These are phyloP conservation scores for Ophiostoma australiae DNA, from an alignment of 2,329 filamentous ascomycete genomes.

Conservation along the genomic window DNA sequence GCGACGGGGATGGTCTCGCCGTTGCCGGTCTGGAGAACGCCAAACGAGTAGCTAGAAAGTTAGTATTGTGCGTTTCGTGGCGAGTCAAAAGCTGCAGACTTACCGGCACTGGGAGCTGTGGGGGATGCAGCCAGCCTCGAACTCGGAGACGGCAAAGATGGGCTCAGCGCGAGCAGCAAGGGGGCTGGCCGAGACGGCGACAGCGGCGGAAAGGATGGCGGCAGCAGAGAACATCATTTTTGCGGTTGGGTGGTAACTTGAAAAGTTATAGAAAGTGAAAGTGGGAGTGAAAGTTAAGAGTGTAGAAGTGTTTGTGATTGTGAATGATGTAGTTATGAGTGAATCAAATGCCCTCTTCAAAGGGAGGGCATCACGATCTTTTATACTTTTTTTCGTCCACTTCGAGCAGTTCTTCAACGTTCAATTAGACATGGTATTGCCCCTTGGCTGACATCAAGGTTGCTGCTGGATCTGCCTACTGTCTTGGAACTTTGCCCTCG, in stretches of 20 bases:
- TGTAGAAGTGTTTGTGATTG: neutral
- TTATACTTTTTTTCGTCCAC: neutral
- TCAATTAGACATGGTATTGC: neutral
- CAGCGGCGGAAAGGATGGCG: conserved; percentile 2
- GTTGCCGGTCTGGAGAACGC: neutral
- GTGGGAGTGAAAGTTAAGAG: neutral
- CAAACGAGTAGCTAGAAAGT: neutral
- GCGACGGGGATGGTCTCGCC: conserved; percentile 9
- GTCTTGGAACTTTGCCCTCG: neutral
- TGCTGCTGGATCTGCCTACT: neutral
- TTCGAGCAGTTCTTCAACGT: neutral
- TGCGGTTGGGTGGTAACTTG: neutral
- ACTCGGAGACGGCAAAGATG: neutral
- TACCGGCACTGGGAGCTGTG: conserved; percentile 15
- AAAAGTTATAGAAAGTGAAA: neutral
- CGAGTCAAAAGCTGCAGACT: neutral
- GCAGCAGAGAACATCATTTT: conserved; percentile 13
- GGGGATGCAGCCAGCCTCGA: conserved; percentile 5
- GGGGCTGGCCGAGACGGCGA: conserved; percentile 12
- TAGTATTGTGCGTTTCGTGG: neutral
- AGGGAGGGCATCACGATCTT: neutral
- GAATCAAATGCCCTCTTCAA: neutral
- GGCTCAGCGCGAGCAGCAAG: neutral
- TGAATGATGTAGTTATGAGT: neutral
- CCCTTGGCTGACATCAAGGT: neutral